Percentiles rank a stretch among this genome's conserved stretches.
phyloP scores from a whole-genome alignment of 371 early-diverging fungal species.

The Mortierella sp. region DNA sequence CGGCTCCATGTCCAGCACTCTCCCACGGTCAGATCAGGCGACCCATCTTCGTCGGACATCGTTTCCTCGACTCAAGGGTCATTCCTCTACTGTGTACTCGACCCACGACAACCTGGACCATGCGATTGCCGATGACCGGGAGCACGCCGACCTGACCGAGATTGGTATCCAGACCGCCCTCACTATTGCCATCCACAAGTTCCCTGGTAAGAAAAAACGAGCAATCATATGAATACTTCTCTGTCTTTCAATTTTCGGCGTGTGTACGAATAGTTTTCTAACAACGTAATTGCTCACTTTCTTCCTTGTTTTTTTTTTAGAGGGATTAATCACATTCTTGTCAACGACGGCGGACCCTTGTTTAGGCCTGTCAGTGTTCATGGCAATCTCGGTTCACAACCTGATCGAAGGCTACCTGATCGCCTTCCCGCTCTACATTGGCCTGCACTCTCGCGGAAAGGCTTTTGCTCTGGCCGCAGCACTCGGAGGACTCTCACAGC shows the following conservation, averaged over 20 bases:
- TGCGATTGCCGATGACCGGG: slow-evolving; percentile 48
- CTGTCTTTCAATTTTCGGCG: neutral
- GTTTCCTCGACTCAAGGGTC: slow-evolving; percentile 39
- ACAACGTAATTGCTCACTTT: neutral
- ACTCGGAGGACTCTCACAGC: slow-evolving; percentile 78
- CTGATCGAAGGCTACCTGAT: slow-evolving; percentile 86
- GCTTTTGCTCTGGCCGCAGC: slow-evolving; percentile 76
- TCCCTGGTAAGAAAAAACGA: slow-evolving; percentile 66
- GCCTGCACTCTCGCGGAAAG: slow-evolving; percentile 68
- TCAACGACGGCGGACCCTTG: slow-evolving; percentile 73
- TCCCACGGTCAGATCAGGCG: slow-evolving; percentile 18
- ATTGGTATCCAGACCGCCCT: slow-evolving; percentile 85
- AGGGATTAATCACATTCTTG: slow-evolving; percentile 85
- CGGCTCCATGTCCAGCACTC: slow-evolving; percentile 14
- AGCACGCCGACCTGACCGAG: slow-evolving; percentile 51
- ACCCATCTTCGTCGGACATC: slow-evolving; percentile 44
- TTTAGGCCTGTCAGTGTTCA: slow-evolving; percentile 79
- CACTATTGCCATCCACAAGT: slow-evolving; percentile 85
- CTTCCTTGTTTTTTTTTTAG: slow-evolving; percentile 39
- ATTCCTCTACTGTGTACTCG: slow-evolving; percentile 20
- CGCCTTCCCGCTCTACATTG: slow-evolving; percentile 79
- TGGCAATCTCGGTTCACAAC: slow-evolving; percentile 85
- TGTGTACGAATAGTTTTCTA: neutral
- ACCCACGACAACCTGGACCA: slow-evolving; percentile 50
- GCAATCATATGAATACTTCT: neutral